phyloP scores from a whole-genome alignment of 768 basidiomycete genomes.

The Hydnum rufescens region DNA sequence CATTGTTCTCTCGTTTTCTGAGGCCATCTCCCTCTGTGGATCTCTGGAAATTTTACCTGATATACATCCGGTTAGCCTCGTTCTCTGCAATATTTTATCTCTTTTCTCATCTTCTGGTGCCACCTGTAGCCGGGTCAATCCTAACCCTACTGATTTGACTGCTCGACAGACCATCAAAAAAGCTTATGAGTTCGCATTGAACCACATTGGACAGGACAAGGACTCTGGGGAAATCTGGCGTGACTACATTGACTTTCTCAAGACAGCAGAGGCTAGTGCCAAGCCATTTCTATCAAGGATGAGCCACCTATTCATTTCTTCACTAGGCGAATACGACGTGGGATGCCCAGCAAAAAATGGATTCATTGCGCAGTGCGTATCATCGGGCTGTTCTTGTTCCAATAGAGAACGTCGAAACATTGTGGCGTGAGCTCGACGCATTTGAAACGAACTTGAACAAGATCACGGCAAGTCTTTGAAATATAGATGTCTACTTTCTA shows the following conservation, averaged over 20 bases:
- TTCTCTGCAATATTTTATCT: neutral
- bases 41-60: conserved; percentile 83
- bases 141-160: conserved; percentile 23
- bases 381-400: conserved; percentile 90
- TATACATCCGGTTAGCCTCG: conserved; percentile 64
- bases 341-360: conserved; percentile 95
- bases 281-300: neutral
- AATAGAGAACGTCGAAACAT: conserved; percentile 72
- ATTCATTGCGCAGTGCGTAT: conserved; percentile 75
- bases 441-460: conserved; percentile 82
- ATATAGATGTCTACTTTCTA: neutral
- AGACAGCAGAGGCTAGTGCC: conserved; percentile 46
- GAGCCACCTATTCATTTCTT: neutral
- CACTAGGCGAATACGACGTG: conserved; percentile 56
- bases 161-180: conserved; percentile 64
- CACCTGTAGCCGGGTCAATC: conserved; percentile 39
- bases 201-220: conserved; percentile 77
- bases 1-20: conserved; percentile 75
- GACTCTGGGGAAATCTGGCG: conserved; percentile 85
- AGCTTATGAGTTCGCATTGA: conserved; percentile 85
- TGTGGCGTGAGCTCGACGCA: conserved; percentile 87
- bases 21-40: conserved; percentile 73
- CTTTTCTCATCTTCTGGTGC: conserved; percentile 4
- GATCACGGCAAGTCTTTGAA: conserved; percentile 37
- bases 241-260: conserved; percentile 83